phyloP scores from a whole-genome alignment of 805 yeast species.

The Nakazawaea peltata region DNA sequence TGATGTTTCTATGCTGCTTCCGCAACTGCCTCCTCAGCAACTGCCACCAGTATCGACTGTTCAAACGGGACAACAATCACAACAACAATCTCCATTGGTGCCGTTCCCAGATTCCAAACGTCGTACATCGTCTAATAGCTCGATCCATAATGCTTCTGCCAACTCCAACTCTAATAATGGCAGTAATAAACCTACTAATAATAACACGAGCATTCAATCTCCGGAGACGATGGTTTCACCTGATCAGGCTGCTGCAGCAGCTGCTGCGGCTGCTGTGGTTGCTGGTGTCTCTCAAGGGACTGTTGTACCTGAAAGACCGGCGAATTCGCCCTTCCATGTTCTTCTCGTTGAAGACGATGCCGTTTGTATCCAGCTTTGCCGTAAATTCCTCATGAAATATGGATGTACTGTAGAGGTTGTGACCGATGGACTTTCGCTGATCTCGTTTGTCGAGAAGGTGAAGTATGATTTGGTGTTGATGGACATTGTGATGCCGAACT shows the following conservation, averaged over 20 bases:
- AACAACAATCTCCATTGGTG: not conserved
- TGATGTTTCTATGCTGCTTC: slow-evolving; percentile 40
- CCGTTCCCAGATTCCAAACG: not conserved
- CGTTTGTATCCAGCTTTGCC: slow-evolving; percentile 75
- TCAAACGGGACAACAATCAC: not conserved
- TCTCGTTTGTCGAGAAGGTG: slow-evolving; percentile 61
- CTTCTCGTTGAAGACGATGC: slow-evolving; percentile 74
- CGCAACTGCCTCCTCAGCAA: slow-evolving; percentile 13
- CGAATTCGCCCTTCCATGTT: slow-evolving; percentile 47
- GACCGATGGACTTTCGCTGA: slow-evolving; percentile 87
- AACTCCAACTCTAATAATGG: too few relatives aligned
- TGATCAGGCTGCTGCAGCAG: slow-evolving; percentile 7
- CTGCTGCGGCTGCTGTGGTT: slow-evolving; percentile 3
- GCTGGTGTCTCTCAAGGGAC: not conserved
- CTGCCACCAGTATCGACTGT: not conserved
- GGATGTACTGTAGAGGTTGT: slow-evolving; percentile 93
- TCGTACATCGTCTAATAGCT: slow-evolving; percentile 1
- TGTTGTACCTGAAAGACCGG: slow-evolving; percentile 18
- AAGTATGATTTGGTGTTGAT: slow-evolving; percentile 71
- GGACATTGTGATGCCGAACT: slow-evolving; percentile 87
- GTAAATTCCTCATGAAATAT: slow-evolving; percentile 74
- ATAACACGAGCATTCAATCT: too few relatives aligned
- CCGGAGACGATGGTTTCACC: not conserved
- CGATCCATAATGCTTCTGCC: not conserved
- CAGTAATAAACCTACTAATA: too few relatives aligned